Evolutionary conservation across 2,329 filamentous ascomycete species (phyloP).

Genomic region (Penicillium sp.): DNA sequence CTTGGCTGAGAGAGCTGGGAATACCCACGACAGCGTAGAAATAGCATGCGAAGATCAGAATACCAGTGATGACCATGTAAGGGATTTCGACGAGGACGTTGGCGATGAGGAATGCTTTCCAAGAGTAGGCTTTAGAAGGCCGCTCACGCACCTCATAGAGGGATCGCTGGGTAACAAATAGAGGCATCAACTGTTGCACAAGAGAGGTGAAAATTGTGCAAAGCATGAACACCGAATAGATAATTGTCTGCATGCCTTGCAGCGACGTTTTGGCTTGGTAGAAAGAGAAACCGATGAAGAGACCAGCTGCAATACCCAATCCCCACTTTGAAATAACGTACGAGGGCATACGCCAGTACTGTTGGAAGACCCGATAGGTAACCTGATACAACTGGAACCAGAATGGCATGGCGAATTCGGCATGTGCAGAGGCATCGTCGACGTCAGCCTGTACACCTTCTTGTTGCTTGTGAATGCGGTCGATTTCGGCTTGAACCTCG

Average conservation of each 20-base stretch:
- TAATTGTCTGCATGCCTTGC: constrained; percentile 81
- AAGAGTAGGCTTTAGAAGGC: constrained; percentile 81
- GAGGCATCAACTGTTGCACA: constrained; percentile 66
- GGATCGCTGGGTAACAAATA: constrained; percentile 79
- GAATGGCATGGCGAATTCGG: constrained; percentile 79
- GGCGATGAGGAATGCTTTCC: constrained; percentile 82
- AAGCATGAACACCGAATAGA: constrained; percentile 83
- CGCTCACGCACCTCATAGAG: constrained; percentile 85
- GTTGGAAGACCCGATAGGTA: constrained; percentile 75
- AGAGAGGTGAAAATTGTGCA: constrained; percentile 67
- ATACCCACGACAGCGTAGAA: constrained; percentile 76
- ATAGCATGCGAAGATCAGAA: constrained; percentile 77
- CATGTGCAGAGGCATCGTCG: constrained; percentile 54
- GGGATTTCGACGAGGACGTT: constrained; percentile 84
- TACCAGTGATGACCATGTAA: constrained; percentile 76
- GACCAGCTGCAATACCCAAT: constrained; percentile 63
- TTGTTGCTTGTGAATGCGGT: constrained; percentile 57
- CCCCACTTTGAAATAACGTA: constrained; percentile 82
- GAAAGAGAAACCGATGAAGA: constrained; percentile 85
- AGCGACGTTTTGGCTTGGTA: constrained; percentile 71
- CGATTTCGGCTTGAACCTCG: constrained; percentile 60
- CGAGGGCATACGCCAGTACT: constrained; percentile 84
- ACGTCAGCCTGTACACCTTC: constrained; percentile 32
- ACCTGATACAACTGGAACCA: constrained; percentile 67
- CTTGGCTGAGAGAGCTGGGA: constrained; percentile 69